Conservation (phyloP, 1,139 yeast genomes). For the Pichia norvegensis region DNA sequence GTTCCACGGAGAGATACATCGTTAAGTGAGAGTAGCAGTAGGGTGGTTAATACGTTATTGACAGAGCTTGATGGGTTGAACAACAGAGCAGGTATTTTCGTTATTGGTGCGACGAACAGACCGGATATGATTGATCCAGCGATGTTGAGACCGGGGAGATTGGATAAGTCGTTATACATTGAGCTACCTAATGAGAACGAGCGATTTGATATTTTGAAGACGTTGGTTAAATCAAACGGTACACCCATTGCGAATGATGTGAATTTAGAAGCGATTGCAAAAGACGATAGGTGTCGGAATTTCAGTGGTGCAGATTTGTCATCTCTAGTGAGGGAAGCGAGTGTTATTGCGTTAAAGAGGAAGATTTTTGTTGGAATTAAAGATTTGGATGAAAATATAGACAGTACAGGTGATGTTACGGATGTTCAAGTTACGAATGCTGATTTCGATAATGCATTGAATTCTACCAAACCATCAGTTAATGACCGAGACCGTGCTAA, state of each 20-base stretch:
- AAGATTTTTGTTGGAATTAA: slow-evolving; percentile 44
- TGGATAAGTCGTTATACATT: slow-evolving; percentile 87
- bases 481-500: slow-evolving; percentile 75
- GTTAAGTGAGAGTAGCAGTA: slow-evolving; percentile 79
- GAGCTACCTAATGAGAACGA: slow-evolving; percentile 79
- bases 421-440: slow-evolving; percentile 47
- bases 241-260: slow-evolving; percentile 70
- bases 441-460: slow-evolving; percentile 68
- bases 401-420: slow-evolving; percentile 21
- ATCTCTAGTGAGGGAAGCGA: slow-evolving; percentile 86
- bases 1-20: slow-evolving; percentile 92
- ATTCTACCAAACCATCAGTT: slow-evolving; percentile 80
- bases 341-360: slow-evolving; percentile 75
- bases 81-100: slow-evolving; percentile 87
- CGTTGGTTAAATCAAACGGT: slow-evolving; percentile 61
- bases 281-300: slow-evolving; percentile 74
- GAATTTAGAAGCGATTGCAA: slow-evolving; percentile 53
- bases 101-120: slow-evolving; percentile 93
- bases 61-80: slow-evolving; percentile 94
- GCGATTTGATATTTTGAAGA: slow-evolving; percentile 69
- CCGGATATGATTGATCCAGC: slow-evolving; percentile 99
- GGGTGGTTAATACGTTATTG: slow-evolving; percentile 89
- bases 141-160: slow-evolving; percentile 93
- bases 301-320: slow-evolving; percentile 96
- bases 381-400: slow-evolving; percentile 29